These are phyloP conservation scores for Pestalotiopsis sp. DNA, from an alignment of 2,329 filamentous ascomycete species.

Conservation along the genomic window DNA sequence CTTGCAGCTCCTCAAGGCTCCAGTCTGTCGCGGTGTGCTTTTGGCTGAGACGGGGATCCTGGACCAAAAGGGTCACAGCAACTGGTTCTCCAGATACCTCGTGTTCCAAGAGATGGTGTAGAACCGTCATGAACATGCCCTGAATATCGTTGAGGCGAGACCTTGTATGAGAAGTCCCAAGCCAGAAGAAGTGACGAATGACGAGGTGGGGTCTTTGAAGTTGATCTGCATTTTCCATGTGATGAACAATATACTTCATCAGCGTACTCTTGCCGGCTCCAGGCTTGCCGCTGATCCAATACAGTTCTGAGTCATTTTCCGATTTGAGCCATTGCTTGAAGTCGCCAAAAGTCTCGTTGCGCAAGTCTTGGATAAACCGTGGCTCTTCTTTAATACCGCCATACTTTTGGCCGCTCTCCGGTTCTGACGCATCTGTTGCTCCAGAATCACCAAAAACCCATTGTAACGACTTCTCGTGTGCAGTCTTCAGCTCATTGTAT, in stretches of 20 bases:
- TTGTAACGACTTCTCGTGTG: not conserved
- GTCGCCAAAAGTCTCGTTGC: not conserved
- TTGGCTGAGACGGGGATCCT: not conserved
- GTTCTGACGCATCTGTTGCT: rapidly evolving
- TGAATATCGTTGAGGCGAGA: not conserved
- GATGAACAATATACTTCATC: not conserved
- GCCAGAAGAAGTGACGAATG: constrained; percentile 1
- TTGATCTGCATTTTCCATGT: not conserved
- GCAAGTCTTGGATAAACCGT: not conserved
- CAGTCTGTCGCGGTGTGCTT: not conserved
- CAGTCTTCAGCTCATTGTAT: not conserved
- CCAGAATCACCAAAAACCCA: not conserved
- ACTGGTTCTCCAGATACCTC: not conserved
- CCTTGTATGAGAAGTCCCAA: not conserved
- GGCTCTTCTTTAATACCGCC: not conserved
- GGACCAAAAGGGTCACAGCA: not conserved
- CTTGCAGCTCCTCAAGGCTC: not conserved
- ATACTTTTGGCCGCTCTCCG: not conserved
- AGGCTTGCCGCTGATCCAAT: not conserved
- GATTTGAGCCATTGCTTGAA: not conserved
- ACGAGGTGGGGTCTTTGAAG: not conserved
- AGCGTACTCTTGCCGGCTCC: not conserved
- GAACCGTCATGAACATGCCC: not conserved
- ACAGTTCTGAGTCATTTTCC: not conserved
- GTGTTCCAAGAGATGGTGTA: not conserved